Conservation (phyloP, 2,329 filamentous ascomycete genomes). For the Microsporum canis region DNA sequence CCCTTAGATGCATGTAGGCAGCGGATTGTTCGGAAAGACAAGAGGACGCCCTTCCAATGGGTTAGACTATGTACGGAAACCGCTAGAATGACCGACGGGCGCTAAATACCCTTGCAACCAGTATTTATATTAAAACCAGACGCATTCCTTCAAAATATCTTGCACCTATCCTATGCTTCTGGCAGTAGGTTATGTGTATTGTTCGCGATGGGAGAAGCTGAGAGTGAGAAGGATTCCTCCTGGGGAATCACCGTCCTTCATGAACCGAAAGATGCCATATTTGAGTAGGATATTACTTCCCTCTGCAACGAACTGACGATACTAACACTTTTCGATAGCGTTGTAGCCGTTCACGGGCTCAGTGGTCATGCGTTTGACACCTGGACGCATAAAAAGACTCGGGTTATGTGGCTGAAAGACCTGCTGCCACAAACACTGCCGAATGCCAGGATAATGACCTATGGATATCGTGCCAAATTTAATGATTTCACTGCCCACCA, state of each 20-base stretch:
- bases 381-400: slow-evolving; percentile 23
- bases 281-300: not conserved
- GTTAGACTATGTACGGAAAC: too few species aligned
- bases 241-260: not conserved
- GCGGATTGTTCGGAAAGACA: not conserved
- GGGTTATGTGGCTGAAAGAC: slow-evolving; percentile 25
- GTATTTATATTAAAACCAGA: too few species aligned
- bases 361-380: slow-evolving; percentile 21
- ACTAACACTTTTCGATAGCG: slow-evolving; percentile 15
- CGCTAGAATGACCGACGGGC: too few species aligned
- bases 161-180: not conserved
- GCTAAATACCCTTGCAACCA: too few species aligned
- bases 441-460: slow-evolving; percentile 20
- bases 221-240: not conserved
- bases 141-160: not conserved
- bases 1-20: not conserved
- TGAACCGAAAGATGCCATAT: not conserved
- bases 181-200: not conserved
- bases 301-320: not conserved
- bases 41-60: too few species aligned
- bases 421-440: slow-evolving; percentile 19
- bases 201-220: not conserved
- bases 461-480: slow-evolving; percentile 19
- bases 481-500: slow-evolving; percentile 3
- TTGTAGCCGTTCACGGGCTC: slow-evolving; percentile 30